phyloP scores from a whole-genome alignment of 768 basidiomycete species.

The Pisolithus marmoratus region DNA sequence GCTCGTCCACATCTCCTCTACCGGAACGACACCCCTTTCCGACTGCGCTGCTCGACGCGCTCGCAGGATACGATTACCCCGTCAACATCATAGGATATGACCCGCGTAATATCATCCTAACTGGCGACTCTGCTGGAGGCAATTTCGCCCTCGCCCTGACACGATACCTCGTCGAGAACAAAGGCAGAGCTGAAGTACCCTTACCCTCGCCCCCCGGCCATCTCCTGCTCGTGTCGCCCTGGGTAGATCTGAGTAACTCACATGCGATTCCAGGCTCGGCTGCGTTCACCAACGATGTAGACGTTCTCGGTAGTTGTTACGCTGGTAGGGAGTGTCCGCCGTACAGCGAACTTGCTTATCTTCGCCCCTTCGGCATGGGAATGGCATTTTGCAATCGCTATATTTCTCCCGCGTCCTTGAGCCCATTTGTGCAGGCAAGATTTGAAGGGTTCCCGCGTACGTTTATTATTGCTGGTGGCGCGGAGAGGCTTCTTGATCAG shows the following conservation, averaged over 20 bases:
- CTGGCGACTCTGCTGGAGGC: constrained; percentile 37
- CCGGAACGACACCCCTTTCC: constrained; percentile 26
- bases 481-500: constrained; percentile 24
- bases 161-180: constrained; percentile 11
- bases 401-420: constrained; percentile 9
- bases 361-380: constrained; percentile 7
- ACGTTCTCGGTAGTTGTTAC: background rate
- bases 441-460: constrained; percentile 26
- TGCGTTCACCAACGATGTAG: background rate
- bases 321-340: background rate
- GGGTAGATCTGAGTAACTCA: constrained; percentile 1
- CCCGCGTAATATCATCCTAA: constrained; percentile 28
- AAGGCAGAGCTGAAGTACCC: background rate
- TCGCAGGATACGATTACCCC: constrained; percentile 33
- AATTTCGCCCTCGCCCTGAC: constrained; percentile 25
- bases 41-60: constrained; percentile 32
- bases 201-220: constrained; percentile 5
- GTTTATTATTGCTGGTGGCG: constrained; percentile 21
- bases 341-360: constrained; percentile 1
- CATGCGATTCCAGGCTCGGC: background rate
- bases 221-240: constrained; percentile 6
- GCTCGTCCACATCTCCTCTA: constrained; percentile 18
- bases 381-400: constrained; percentile 4
- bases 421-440: constrained; percentile 4
- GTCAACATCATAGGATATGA: constrained; percentile 22